Evolutionary conservation across 441 rosid genomes (phyloP).

Genomic region (Theobroma grandiflorum): DNA sequence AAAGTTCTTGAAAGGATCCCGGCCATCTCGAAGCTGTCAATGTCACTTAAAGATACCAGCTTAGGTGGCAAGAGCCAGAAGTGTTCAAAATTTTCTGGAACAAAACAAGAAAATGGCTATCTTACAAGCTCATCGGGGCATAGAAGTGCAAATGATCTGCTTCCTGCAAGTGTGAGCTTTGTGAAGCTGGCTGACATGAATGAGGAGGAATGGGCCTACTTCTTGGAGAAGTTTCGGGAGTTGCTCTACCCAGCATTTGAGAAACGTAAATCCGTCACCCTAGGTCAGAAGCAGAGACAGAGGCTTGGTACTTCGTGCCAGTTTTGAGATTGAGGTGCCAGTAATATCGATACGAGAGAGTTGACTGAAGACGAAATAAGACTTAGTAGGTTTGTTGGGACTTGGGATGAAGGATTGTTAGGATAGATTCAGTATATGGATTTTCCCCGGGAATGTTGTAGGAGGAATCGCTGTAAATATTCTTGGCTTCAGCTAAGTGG

Average conservation of each 20-base stretch:
- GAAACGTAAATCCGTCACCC: conserved; percentile 65
- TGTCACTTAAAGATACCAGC: conserved; percentile 67
- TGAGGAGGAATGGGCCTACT: conserved; percentile 78
- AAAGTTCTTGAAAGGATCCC: conserved; percentile 43
- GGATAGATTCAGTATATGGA: conserved; percentile 42
- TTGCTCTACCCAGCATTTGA: conserved; percentile 73
- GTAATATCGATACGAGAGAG: conserved; percentile 15
- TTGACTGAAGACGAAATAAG: conserved; percentile 26
- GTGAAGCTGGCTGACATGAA: conserved; percentile 86
- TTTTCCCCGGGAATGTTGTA: conserved; percentile 36
- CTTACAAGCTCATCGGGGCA: conserved; percentile 66
- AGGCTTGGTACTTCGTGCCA: conserved; percentile 99
- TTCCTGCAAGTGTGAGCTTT: conserved; percentile 75
- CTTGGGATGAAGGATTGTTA: conserved; percentile 35
- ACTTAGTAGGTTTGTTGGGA: conserved; percentile 39
- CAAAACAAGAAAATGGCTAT: conserved; percentile 56
- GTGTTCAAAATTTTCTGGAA: conserved; percentile 44
- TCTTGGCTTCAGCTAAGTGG: conserved; percentile 44
- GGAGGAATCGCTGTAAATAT: conserved; percentile 56
- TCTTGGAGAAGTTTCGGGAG: conserved; percentile 78
- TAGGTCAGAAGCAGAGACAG: conserved; percentile 85
- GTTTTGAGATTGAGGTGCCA: conserved; percentile 64
- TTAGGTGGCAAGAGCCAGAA: conserved; percentile 56
- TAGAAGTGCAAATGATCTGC: conserved; percentile 87
- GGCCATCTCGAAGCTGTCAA: conserved; percentile 70